Evolutionary conservation across 352 stramenopile species (phyloP), one percentile per base, ranked within the genome.

Genomic region (Peronospora belbahrii): DNA sequence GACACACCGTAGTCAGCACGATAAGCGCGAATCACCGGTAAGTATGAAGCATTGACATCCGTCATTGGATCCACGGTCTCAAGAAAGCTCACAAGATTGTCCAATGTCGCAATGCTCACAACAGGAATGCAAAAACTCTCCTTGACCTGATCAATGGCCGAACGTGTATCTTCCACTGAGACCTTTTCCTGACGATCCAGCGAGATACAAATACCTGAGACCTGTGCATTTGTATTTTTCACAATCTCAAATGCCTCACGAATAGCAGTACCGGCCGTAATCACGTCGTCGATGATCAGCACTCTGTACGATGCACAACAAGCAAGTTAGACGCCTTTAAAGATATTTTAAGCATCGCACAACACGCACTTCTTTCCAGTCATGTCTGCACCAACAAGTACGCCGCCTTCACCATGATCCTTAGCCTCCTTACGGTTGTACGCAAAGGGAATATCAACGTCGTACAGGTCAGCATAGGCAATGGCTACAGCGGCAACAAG

Each of bases 371-470:
- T 83, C 71, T 98, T 98, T 40, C 81, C 83, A 13, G 86, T 82
- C 73, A 99, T 94, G 38, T 90, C 78, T 15, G 93, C 89, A 33
- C 96, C 96, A 0, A 99, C 96, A 17, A 99, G 80, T 25, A 87
- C 81, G 17, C 96, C 96, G 23, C 95, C 95, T 68, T 99, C 97
- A 33, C 97, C 97, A 69, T 99, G 97, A 65, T 99, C 95, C 74
- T 99, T 99, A 6, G 88, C 88, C 72, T 99, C 97, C 70, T 99
- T 99, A 44, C 97, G 94, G 72, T 99, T 98, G 76, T 99, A 99
- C 1, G 94, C 85, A 65, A 98, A 98, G 6, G 93, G 90, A 17
- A 98, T 55, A 64, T 98, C 87, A 13, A 94, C 48, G 13, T 89
- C 90, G 62, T 95, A 97, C 39, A 90, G 62, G 31, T 90, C 77